Base-by-base conservation (phyloP, 176 grass and related monocot species). In the Saccharum officinarum region DNA sequence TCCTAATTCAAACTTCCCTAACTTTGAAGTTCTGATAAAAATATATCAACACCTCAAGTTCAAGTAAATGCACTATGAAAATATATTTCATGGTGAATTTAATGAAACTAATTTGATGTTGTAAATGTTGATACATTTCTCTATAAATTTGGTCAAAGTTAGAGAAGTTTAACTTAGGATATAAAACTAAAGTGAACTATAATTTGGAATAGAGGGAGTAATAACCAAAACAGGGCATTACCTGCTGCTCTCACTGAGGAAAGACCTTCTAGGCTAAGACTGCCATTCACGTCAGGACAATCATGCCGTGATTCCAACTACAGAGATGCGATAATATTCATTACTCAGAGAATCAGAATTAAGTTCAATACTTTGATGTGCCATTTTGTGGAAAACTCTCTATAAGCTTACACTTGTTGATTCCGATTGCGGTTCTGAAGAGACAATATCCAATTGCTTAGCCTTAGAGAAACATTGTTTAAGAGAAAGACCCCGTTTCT, bases 401-500 rank as follows among this genome's bases (percentile, higher is more conserved):
- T 66, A 80, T n/a, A 79, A 66, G 50, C 82, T 93, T 88, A 90
- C 88, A 83, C 66, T 88, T 83, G 69, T 76, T 18, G 71, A 40
- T 37, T 75, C 39, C 77, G 17, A 83, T 31, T 84, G 80, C 69
- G 72, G 75, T n/a, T 83, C 79, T 20, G 61, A 82, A 66, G 82
- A 90, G 44, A 76, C 40, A 80, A 52, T 42, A 71, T 66, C 52
- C 45, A 23, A 37, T 73, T 82, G 69, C 30, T 83, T 88, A 82
- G 68, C 76, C 67, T 86, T 88, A 26, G 73, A 76, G 10, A 83
- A 44, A 83, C 63, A 80, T 50, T 76, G 82, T 76, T 79, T 88
- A 49, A 76, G 50, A 49, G 88, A 93, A 75, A 88, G 37, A 23
- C 83, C 92, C 63, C 34, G 59, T 86, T 85, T 85, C 88, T 88